A percentile compares a stretch with the other conserved stretches of the same genome.
These are phyloP conservation scores for Thalassiosira tumida DNA, from an alignment of 352 stramenopile genomes.

Conservation along the genomic window DNA sequence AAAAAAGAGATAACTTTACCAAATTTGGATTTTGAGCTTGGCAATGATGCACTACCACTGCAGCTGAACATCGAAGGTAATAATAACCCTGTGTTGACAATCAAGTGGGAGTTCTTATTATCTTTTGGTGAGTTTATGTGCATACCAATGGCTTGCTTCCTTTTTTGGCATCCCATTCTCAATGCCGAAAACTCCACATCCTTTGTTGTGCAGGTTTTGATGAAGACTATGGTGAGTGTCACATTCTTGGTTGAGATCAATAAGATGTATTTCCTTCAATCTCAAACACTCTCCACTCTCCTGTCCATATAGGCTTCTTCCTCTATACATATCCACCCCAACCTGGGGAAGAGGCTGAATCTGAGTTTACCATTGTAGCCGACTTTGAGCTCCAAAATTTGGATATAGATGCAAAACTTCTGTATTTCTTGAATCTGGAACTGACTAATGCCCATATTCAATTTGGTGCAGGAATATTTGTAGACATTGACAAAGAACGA, in stretches of 20 bases:
- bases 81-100: not conserved
- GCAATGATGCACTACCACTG: conserved; percentile 52
- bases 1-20: conserved; percentile 33
- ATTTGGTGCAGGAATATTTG: conserved; percentile 47
- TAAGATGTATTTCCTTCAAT: no score
- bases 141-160: no score
- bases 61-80: conserved; percentile 53
- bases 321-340: conserved; percentile 34
- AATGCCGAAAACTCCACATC: no score
- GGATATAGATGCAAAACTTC: conserved; percentile 20
- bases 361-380: not conserved
- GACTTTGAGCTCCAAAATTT: not conserved
- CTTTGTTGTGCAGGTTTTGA: no score
- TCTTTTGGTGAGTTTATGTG: not conserved
- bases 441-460: conserved; percentile 24
- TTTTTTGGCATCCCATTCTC: no score
- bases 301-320: no score
- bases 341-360: not conserved
- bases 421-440: conserved; percentile 42
- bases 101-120: not conserved
- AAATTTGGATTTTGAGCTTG: conserved; percentile 67
- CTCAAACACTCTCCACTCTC: no score
- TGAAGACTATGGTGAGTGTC: no score
- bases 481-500: conserved; percentile 60
- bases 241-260: no score